These are phyloP conservation scores for Phialophora chinensis DNA, from an alignment of 2,329 filamentous ascomycete genomes.

Conservation along the genomic window DNA sequence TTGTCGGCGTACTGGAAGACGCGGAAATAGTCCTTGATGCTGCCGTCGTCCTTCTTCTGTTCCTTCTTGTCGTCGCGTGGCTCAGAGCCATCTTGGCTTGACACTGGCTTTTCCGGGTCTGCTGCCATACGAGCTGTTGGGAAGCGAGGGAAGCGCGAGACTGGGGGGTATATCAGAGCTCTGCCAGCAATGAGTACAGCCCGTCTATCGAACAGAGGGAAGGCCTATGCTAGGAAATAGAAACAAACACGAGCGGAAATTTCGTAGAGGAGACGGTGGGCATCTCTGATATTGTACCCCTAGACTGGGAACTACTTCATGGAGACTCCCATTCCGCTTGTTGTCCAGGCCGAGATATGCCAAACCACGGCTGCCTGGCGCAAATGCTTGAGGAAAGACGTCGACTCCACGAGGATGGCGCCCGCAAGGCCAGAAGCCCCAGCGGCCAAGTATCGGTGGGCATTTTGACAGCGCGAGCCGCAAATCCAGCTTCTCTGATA, in stretches of 20 bases:
- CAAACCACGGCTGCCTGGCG: background rate
- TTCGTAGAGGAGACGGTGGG: background rate
- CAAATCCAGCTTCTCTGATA: background rate
- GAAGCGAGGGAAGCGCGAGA: background rate
- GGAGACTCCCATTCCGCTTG: background rate
- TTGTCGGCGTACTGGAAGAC: slow-evolving; percentile 38
- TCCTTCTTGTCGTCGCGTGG: slow-evolving; percentile 5
- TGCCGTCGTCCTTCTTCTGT: slow-evolving; percentile 30
- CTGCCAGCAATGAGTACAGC: background rate
- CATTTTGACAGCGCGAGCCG: background rate
- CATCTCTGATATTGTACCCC: background rate
- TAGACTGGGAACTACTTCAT: background rate
- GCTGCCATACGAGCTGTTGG: slow-evolving; percentile 12
- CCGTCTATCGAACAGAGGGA: background rate
- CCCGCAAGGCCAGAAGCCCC: background rate
- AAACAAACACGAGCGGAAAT: background rate
- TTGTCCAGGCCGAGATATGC: background rate
- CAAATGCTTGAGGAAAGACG: background rate
- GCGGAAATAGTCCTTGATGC: slow-evolving; percentile 33
- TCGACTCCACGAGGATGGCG: background rate
- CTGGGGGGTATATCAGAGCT: background rate
- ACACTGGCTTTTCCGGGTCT: slow-evolving; percentile 19
- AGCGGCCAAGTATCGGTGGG: background rate
- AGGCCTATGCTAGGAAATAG: background rate
- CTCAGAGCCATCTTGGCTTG: slow-evolving; percentile 20